phyloP scores from a whole-genome alignment of 2,329 filamentous ascomycete species.

The Hypomyces rosellus region DNA sequence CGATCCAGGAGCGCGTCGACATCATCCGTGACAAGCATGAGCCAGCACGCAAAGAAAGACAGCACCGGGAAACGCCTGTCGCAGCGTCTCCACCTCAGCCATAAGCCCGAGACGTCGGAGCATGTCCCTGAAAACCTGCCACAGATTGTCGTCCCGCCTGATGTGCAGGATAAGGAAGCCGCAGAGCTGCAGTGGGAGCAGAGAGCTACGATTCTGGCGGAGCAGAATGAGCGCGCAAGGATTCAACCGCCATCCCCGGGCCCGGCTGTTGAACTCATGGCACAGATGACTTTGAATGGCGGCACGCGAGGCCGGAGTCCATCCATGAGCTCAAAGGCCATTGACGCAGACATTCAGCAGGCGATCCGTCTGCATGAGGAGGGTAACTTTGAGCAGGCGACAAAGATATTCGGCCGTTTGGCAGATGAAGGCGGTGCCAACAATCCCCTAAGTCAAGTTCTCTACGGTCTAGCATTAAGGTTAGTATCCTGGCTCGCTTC shows the following conservation, averaged over 20 bases:
- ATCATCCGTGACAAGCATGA: constrained; percentile 33
- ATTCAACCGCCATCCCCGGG: constrained; percentile 36
- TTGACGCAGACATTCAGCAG: constrained; percentile 75
- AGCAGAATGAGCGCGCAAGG: constrained; percentile 47
- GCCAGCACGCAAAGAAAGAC: constrained; percentile 27
- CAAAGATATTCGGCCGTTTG: constrained; percentile 75
- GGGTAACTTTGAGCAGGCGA: constrained; percentile 72
- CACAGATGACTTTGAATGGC: constrained; percentile 19
- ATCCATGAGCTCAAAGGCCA: constrained; percentile 32
- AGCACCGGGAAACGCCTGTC: constrained; percentile 48
- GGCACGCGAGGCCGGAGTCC: constrained; percentile 13
- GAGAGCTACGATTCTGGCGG: constrained; percentile 81
- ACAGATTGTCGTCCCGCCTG: constrained; percentile 51
- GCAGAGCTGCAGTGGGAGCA: constrained; percentile 82
- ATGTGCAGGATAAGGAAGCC: constrained; percentile 38
- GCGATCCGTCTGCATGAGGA: constrained; percentile 91
- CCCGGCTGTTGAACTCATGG: constrained; percentile 20
- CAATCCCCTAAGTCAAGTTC: constrained; percentile 89
- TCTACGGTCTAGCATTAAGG: constrained; percentile 88
- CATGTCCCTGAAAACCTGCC: constrained; percentile 77
- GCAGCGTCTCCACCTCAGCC: constrained; percentile 62
- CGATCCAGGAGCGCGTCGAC: constrained; percentile 45
- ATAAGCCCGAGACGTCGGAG: constrained; percentile 54
- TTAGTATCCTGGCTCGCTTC: constrained; percentile 35
- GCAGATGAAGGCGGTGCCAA: constrained; percentile 81